Evolutionary conservation across 305 asterid species (phyloP), one percentile per base, ranked within the genome.

Genomic region (Solanum hybrid): DNA sequence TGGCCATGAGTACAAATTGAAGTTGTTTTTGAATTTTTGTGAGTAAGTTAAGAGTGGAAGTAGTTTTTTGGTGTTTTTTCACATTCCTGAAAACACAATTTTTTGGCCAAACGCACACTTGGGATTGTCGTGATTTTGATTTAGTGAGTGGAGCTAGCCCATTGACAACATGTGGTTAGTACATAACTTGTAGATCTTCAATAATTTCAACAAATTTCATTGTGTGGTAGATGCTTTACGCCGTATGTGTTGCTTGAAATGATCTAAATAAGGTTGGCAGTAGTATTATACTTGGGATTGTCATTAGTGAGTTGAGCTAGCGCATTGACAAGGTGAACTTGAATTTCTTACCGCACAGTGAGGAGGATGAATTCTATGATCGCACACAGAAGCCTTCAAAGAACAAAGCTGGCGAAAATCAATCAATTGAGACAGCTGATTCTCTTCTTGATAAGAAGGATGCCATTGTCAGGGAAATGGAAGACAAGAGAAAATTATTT

Each of bases 391-490:
- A 97, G 94, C 91, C 95, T 40, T 88, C 93, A 33, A 96, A 96
- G 92, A 91, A 35, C 84, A 96, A 93, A 93, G 91, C 84, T 90
- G 97, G 95, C 71, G 98, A 94, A 90, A 93, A 90, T 92, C 95
- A 94, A 91, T 94, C 99, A 76, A 92, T 97, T 67, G 99, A 97
- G 92, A 96, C 99, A 79, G 98, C 99, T 75, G 98, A 97, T 92
- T 94, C 99, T 89, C 98, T 97, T 91, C 99, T 97, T 90, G 99
- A 95, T 92, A 97, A 96, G 96, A 96, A 94, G 93, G 97, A 96
- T 89, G 93, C 93, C 35, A 93, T 97, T 88, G 87, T 87, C 26
- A 93, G 91, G 91, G 93, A 94, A 93, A 96, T 97, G 64, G 95
- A 96, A 91, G 97, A 94, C 71, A 94, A 89, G 94, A 93, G 92